Base-by-base conservation (phyloP, 1,139 yeast species). In the Debaryomyces coudertii region DNA sequence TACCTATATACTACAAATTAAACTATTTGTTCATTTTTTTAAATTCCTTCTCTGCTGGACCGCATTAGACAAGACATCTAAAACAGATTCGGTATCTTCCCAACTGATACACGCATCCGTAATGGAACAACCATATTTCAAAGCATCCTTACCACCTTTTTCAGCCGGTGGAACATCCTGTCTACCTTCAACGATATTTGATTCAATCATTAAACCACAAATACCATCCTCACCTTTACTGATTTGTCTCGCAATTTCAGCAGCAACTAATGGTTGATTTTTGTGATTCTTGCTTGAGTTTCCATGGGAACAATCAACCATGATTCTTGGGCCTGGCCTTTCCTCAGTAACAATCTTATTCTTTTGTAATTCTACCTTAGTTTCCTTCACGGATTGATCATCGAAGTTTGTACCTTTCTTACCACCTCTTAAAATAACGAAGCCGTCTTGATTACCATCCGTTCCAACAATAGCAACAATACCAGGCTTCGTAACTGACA, bases 301-400 rank as follows among this genome's bases (percentile, higher is more conserved):
- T 53, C 97, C 99, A 64, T 93, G 99, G 35, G 97, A 90, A 66
- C 98, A 93, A 70, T 93, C 99, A 52, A 93, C 85, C 98, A 93
- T 93, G 62, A 93, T 87, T 68, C 95, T 80, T 58, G 87, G 83
- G 36, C 72, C 77, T 29, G 71, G 68, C 46, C 74, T 72, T 46
- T 67, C 68, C 15, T 70, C 73, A 28, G 71, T 70, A 28, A 79
- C 66, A 25, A 84, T 71, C 40, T 81, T 80, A 25, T 87, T 79
- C 57, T 82, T 80, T 38, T 63, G 65, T 53, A 92, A 76, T 55
- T 83, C 83, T 14, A 70, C 82, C 62, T 86, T 81, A 36, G 96
- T 90, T 44, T 79, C 80, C 41, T 74, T 69, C 12, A 93, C 92
- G 15, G 85, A 80, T 51, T 76, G 82, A 47, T 83, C 84, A 63